Evolutionary conservation across 768 basidiomycete species (phyloP), one percentile per base, ranked within the genome.

Genomic region (Leccinum imitatum): DNA sequence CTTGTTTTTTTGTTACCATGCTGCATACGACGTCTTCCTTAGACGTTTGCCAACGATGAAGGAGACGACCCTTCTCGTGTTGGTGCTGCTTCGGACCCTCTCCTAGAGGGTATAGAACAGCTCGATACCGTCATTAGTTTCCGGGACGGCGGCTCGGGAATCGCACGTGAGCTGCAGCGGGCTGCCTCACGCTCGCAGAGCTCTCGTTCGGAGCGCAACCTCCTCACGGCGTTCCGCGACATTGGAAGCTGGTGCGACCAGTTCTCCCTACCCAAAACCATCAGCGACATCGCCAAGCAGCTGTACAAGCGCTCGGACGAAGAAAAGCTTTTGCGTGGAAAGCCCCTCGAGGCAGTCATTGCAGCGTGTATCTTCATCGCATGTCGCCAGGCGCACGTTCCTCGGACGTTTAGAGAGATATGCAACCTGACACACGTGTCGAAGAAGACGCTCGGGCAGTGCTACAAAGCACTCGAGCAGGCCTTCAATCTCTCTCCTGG

Each of bases 31-130:
- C 48, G 14, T 63, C 58, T 58, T 50, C 53, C 61, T n/a, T 79
- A 98, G 91, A 98, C 97, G 62, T 99, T 99, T 76, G 97, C 97
- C 65, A 97, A 98, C 72, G 96, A 98, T 69, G 97, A 99, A 80
- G 95, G 96, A 63, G 96, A 98, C 73, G 97, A 99, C 74, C 97
- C 97, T 63, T 98, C 97, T 65, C 97, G 97, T 90, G 97, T 99
- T 67, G 97, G 97, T 78, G 95, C 93, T 57, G 94, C 95, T 48
- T 86, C 89, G 19, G 94, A 98, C 75, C 93, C 95, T 31, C 78
- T 95, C 47, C 82, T 98, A 78, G 94, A 98, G 73, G 95, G 94
- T 41, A 89, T 93, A 68, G 95, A 97, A 69, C 91, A 96, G 73
- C 84, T 98, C 51, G 90, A 95, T 68, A 98, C 97, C 35, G 84